Evolutionary conservation across 257 asterid genomes (phyloP).

Genomic region (Ilex aquifolium): DNA sequence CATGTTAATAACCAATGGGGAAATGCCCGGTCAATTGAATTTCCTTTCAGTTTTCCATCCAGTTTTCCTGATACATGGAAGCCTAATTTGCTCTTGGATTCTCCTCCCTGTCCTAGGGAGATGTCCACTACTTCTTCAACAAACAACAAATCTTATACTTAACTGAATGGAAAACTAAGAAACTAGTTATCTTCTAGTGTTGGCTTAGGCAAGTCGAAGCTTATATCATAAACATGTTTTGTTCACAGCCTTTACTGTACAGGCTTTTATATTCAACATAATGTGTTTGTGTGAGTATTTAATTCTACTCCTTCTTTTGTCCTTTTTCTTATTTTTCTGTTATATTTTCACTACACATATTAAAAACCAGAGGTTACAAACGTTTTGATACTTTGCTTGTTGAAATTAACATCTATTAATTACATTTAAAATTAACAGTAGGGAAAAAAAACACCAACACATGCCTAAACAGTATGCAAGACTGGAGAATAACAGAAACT

Average conservation of each 20-base stretch:
- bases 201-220: not conserved
- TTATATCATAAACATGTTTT: not conserved
- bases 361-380: too few species aligned
- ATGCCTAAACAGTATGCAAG: too few species aligned
- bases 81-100: constrained; percentile 45
- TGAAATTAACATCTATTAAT: too few species aligned
- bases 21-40: constrained; percentile 31
- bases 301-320: not conserved
- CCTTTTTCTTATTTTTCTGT: too few species aligned
- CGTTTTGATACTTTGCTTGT: too few species aligned
- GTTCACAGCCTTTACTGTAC: not conserved
- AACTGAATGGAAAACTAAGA: not conserved
- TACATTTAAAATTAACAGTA: too few species aligned
- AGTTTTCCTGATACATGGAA: constrained; percentile 20
- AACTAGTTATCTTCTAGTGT: too few species aligned
- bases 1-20: constrained; percentile 25
- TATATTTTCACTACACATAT: too few species aligned
- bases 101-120: constrained; percentile 59
- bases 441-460: too few species aligned
- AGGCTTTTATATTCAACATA: not conserved
- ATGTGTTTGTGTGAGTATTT: not conserved
- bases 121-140: constrained; percentile 47
- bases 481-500: too few species aligned
- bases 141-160: constrained; percentile 41
- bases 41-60: constrained; percentile 50